Base-by-base conservation (phyloP, 441 rosid genomes). In the Melastoma candidum region DNA sequence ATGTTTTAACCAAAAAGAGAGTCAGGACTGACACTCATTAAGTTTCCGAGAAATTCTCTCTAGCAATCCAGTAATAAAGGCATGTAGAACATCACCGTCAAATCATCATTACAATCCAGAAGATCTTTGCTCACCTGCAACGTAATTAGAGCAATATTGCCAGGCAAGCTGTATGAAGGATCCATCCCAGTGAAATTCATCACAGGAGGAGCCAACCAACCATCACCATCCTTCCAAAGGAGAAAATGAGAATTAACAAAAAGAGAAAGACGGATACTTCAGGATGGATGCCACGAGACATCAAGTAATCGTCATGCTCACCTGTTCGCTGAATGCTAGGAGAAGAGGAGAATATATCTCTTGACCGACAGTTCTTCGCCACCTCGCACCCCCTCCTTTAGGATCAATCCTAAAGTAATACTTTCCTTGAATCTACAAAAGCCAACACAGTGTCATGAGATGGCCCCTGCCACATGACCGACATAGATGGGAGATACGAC, bases 261-360 rank as follows among this genome's bases (percentile, higher is more conserved):
- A 70, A 51, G 61, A 54, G 4, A 29, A 64, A 63, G 52, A 53
- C 36, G 26, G 44, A 51, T 59, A 52, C 63, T 17, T 53, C 57
- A 61, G 61, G 60, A 53, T 39, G 43, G 49, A 45, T 56, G 44
- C 47, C 44, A 25, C 59, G 55, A 29, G 36, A 29, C 26, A 43
- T 27, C 43, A 29, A 17, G 48, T 61, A 59, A 59, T 52, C 43
- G 45, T 57, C 32, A 61, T 45, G 27, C 69, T 58, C 55, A 86
- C 97, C 87, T 78, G 75, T 57, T 83, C 83, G 43, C 87, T 59
- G 72, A 83, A 83, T 59, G 90, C 87, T 39, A 81, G 65, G 52
- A 78, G 81, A 48, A 83, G 81, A 14, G 90, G 90, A 58, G 87
- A 80, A 60, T 78, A 83, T 65, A 80, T 74, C 69, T 83, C 86